Evolutionary conservation across 257 asterid species (phyloP), one percentile per base, ranked within the genome.

Genomic region (Solanum appendiculatum): DNA sequence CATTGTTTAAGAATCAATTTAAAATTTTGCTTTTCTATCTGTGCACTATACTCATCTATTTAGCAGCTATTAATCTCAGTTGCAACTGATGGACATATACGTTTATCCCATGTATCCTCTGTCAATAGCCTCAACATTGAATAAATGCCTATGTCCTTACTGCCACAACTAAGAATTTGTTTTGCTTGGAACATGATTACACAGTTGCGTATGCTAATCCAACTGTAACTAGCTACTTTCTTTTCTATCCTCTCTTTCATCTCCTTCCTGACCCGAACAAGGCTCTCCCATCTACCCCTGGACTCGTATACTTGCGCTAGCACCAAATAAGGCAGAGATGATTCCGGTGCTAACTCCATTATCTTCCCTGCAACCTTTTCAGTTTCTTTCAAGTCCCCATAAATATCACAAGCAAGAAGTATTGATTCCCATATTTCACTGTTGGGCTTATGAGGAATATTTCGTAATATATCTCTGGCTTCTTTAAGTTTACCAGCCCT

Each of bases 231-330:
- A 68, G 58, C 89, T 64, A 82, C 85, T 82, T 20, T 18, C 42
- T 29, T 80, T 80, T 89, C 86, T 87, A 60, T 48, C 70, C 89
- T 87, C 87, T 88, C 91, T 51, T 74, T 90, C 92, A 93, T 91
- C 87, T 86, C 83, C 86, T 86, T 93, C 90, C 86, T 92, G 72
- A 92, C 93, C 85, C 96, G 93, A 87, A 95, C 95, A 21, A 93
- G 89, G 84, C 95, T 91, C 86, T 95, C 98, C 98, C 98, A 95
- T 90, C 91, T 93, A 48, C 94, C 94, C 54, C 84, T 87, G 46
- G 74, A 86, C 89, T 92, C 95, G 18, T 92, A 95, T 27, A 82
- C 89, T 77, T 91, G 83, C 4, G 94, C 92, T 91, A 95, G 86
- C 87, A 91, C 89, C 83, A 86, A 87, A 90, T 91, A 94, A 27